These are phyloP conservation scores for Trichoderma gracile DNA, from an alignment of 2,329 filamentous ascomycete species.

Conservation along the genomic window DNA sequence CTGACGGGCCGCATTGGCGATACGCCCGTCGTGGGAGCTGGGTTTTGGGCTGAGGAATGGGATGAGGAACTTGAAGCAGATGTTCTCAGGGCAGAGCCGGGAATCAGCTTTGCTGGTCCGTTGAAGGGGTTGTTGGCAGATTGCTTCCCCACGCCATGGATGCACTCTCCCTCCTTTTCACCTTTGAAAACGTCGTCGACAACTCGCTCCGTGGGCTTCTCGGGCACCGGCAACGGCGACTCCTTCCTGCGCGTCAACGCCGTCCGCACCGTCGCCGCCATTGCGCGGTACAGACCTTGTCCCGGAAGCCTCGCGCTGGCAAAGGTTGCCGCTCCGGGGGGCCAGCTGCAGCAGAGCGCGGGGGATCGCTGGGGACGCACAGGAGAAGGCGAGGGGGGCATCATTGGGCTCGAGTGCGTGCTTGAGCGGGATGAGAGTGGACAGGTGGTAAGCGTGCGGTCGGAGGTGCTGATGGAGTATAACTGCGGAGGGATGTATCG, in stretches of 20 bases:
- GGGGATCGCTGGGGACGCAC: conserved; percentile 70
- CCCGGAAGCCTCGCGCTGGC: conserved; percentile 60
- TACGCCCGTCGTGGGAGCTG: conserved; percentile 79
- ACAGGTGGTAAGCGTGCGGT: conserved; percentile 43
- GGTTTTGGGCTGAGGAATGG: conserved; percentile 92
- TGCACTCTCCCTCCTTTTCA: conserved; percentile 34
- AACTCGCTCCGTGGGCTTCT: conserved; percentile 57
- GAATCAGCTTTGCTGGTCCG: conserved; percentile 36
- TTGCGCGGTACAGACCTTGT: conserved; percentile 62
- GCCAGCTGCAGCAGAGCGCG: conserved; percentile 73
- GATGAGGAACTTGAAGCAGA: conserved; percentile 42
- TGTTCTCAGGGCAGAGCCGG: not conserved
- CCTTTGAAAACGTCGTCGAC: not conserved
- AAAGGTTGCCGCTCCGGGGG: conserved; percentile 67
- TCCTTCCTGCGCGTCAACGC: conserved; percentile 76
- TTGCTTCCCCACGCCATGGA: conserved; percentile 56
- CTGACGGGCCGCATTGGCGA: conserved; percentile 81
- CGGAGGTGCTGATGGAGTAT: conserved; percentile 70
- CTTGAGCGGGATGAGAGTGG: conserved; percentile 49
- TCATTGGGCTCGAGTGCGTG: conserved; percentile 75
- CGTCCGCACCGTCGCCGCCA: conserved; percentile 69
- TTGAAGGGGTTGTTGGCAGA: conserved; percentile 56
- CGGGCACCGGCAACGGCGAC: conserved; percentile 85
- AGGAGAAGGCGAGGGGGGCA: conserved; percentile 79
- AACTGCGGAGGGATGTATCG: conserved; percentile 90